Percentiles rank a stretch among this genome's conserved stretches.
Conservation (phyloP, 768 basidiomycete species). For the Leccinum obscurum region DNA sequence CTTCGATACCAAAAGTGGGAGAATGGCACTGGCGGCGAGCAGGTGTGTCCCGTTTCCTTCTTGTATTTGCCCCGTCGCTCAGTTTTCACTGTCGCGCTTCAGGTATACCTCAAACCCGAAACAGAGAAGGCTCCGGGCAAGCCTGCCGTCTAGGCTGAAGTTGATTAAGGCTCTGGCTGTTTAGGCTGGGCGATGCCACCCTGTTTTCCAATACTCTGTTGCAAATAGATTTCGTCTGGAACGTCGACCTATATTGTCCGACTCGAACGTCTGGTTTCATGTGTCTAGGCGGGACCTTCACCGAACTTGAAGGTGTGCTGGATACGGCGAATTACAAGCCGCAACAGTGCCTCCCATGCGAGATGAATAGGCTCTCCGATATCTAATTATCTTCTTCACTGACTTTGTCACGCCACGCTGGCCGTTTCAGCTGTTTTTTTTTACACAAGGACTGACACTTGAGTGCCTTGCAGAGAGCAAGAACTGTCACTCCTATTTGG, state of each 20-base stretch:
- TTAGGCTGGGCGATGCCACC: background rate
- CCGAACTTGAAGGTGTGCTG: background rate
- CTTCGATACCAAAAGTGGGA: constrained; percentile 96
- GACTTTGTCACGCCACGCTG: background rate
- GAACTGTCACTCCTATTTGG: background rate
- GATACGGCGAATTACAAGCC: background rate
- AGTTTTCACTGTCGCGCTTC: background rate
- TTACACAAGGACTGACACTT: background rate
- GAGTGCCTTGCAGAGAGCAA: background rate
- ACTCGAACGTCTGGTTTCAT: background rate
- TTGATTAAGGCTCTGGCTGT: background rate
- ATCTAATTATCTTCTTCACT: background rate
- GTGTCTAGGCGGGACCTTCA: background rate
- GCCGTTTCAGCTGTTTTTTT: background rate
- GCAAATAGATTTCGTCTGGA: constrained; percentile 19
- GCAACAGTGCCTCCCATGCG: background rate
- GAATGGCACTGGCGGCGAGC: constrained; percentile 74
- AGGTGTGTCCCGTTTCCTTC: constrained; percentile 49
- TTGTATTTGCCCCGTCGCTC: background rate
- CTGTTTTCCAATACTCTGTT: constrained; percentile 5
- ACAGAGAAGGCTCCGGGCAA: constrained; percentile 22
- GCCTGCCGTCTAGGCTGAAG: constrained; percentile 13
- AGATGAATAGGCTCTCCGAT: background rate
- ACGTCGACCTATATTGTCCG: background rate
- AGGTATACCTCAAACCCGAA: constrained; percentile 33